These are phyloP conservation scores for Jamesozyma spencerorum DNA, from an alignment of 805 yeast species.

Conservation along the genomic window DNA sequence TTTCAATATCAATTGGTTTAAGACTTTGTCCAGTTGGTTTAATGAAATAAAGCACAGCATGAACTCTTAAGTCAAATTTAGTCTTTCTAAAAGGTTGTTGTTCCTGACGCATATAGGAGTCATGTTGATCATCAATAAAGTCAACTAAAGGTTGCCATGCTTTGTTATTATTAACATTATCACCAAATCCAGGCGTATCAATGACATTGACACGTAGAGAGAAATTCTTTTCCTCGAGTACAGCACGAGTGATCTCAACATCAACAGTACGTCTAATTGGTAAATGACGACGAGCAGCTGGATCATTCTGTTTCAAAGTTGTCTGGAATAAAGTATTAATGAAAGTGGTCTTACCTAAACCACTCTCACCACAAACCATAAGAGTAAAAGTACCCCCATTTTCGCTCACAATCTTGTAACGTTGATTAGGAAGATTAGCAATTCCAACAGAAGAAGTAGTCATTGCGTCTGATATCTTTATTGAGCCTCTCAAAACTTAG, in stretches of 20 bases:
- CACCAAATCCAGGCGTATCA: conserved; percentile 94
- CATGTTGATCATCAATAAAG: conserved; percentile 87
- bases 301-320: conserved; percentile 46
- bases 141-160: conserved; percentile 83
- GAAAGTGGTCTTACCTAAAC: conserved; percentile 87
- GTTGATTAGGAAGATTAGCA: conserved; percentile 65
- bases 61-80: conserved; percentile 77
- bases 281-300: conserved; percentile 34
- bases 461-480: not conserved
- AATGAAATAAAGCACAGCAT: conserved; percentile 81
- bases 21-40: conserved; percentile 86
- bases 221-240: conserved; percentile 76
- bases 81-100: conserved; percentile 71
- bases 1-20: conserved; percentile 78
- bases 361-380: conserved; percentile 88
- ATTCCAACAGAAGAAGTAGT: conserved; percentile 46
- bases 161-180: conserved; percentile 73
- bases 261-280: conserved; percentile 63
- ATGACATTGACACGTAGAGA: conserved; percentile 66
- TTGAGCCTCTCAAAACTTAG: too few relatives aligned
- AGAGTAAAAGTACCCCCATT: conserved; percentile 69
- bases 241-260: conserved; percentile 70
- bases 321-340: conserved; percentile 79
- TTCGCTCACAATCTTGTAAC: conserved; percentile 67
- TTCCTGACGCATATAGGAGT: conserved; percentile 80